Conservation (phyloP, 257 asterid species). For the Solanum tarijense region DNA sequence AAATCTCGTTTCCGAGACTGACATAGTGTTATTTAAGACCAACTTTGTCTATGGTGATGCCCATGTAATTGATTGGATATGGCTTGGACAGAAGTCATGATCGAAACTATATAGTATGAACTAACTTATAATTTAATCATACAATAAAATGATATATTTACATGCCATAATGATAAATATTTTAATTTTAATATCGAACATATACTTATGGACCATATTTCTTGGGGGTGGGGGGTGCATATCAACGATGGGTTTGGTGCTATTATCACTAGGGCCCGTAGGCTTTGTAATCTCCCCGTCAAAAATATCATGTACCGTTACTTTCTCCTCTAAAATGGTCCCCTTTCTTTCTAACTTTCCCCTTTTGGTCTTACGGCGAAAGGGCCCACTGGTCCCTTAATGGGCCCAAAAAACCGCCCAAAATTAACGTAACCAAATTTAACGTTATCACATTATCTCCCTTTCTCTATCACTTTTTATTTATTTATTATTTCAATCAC, state of each 20-base stretch:
- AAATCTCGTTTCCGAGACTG: too few species aligned
- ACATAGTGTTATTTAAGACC: too few species aligned
- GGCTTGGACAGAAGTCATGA: background rate
- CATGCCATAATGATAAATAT: background rate
- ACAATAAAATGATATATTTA: too few species aligned
- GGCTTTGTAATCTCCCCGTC: background rate
- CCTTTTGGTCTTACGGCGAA: slow-evolving; percentile 3
- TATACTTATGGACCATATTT: background rate
- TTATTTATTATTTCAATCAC: background rate
- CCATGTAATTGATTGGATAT: background rate
- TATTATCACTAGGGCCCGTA: background rate
- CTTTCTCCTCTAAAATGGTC: slow-evolving; percentile 11
- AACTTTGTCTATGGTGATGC: background rate
- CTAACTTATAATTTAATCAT: background rate
- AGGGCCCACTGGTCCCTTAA: slow-evolving; percentile 12
- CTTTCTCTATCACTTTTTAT: background rate
- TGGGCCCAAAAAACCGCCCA: slow-evolving; percentile 11
- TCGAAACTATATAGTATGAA: background rate
- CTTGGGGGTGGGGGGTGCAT: background rate
- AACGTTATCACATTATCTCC: background rate
- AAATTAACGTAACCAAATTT: background rate
- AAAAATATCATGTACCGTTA: slow-evolving; percentile 11
- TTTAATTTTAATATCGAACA: too few species aligned
- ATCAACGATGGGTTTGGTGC: background rate
- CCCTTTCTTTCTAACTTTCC: background rate